Evolutionary conservation across 2,329 filamentous ascomycete species (phyloP), one percentile per base, ranked within the genome.

Genomic region (Massarina eburnea): DNA sequence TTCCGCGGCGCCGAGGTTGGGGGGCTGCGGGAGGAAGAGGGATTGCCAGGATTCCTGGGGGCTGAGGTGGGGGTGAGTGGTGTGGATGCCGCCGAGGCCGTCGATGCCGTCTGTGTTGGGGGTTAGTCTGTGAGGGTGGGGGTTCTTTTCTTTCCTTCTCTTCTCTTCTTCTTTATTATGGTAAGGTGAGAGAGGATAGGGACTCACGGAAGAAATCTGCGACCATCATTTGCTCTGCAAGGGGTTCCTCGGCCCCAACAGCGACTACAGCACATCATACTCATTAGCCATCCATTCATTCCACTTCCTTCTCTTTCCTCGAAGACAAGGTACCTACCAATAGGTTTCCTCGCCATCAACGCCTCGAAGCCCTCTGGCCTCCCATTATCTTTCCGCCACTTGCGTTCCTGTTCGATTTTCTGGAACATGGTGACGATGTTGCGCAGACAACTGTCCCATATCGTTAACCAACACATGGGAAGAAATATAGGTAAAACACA

Each of bases 361-460:
- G 83, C 79, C 41, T 84, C 85, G 58, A 91, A 97, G 1, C 89
- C 88, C 44, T 85, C 77, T 1, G 81, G 72, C 44, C 78, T 80
- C 15, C 87, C 87, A 33, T 83, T 80, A 10, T 81, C 74, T 64
- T 82, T 83, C 52, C 94, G 82, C 91, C 91, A 97, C 56, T 82
- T 79, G 57, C 90, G 78, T 73, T 99, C 94, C 66, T 90, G 89
- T 55, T 95, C 90, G 42, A 99, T 80, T 47, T 95, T 86, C 62
- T 96, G 86, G 74, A 99, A 97, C 50, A 97, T 77, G 19, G 90
- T 88, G 30, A 97, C 85, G 14, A 88, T 85, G 71, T 99, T 99
- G 40, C 87, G 84, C 40, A 96, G 78, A 61, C 91, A 96, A 70
- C 87, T 91, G 39, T 8, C n/a, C n/a, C n/a, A n/a, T n/a, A n/a